A percentile compares a stretch with the other conserved stretches of the same genome.
Conservation (phyloP, 73 alveolate species). For the Durusdinium trenchii region DNA sequence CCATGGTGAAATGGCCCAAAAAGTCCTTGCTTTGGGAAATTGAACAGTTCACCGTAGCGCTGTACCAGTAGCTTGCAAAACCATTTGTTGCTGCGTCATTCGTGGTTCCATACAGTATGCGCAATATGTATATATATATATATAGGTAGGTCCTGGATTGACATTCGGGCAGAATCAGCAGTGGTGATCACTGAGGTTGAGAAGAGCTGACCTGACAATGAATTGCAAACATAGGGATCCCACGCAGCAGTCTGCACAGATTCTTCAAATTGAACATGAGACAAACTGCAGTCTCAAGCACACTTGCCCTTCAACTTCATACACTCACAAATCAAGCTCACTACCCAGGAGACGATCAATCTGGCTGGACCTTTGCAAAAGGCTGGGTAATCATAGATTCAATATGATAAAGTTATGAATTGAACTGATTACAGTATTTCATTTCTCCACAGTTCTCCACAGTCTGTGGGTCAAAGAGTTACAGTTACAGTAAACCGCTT, state of each 20-base stretch:
- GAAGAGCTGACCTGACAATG: slow-evolving; percentile 59
- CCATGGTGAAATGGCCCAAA: slow-evolving; percentile 85
- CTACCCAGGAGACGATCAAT: slow-evolving; percentile 69
- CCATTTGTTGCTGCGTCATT: background rate
- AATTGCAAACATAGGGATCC: background rate
- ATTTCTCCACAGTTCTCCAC: too few relatives aligned
- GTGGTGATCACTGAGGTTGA: slow-evolving; percentile 65
- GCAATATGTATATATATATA: background rate
- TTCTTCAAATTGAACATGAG: background rate
- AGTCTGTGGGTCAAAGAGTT: background rate
- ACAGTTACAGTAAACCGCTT: background rate
- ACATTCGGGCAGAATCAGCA: slow-evolving; percentile 82
- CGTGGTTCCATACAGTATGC: background rate
- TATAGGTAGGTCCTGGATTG: slow-evolving; percentile 30
- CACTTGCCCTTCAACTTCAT: background rate
- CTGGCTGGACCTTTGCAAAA: slow-evolving; percentile 32
- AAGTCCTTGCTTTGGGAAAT: background rate
- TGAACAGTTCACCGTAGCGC: background rate
- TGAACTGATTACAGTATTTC: too few relatives aligned
- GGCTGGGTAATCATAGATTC: too few relatives aligned
- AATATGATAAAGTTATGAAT: too few relatives aligned
- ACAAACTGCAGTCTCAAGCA: background rate
- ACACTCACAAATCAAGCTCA: background rate
- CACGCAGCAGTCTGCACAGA: background rate
- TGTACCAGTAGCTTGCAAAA: background rate